Evolutionary conservation across 495 filamentous ascomycete species (phyloP).

Genomic region (Neurospora pannonica): DNA sequence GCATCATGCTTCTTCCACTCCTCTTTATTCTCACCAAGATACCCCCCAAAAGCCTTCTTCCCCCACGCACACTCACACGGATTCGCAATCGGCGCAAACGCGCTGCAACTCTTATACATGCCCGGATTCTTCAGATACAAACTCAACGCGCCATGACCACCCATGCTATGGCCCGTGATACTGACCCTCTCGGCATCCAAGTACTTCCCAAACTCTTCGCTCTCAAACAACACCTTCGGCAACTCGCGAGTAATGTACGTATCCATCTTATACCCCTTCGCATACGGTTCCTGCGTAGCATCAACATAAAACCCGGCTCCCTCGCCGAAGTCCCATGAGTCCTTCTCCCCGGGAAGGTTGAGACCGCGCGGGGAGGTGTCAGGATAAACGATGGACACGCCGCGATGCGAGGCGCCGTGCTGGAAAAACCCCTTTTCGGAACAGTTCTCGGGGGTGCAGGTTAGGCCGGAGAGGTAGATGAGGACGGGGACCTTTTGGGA

Average conservation of each 20-base stretch:
- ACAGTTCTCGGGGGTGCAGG: slow-evolving; percentile 93
- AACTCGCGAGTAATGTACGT: slow-evolving; percentile 79
- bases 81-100: slow-evolving; percentile 89
- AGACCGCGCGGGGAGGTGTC: slow-evolving; percentile 89
- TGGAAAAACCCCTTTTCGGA: slow-evolving; percentile 97
- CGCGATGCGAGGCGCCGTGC: slow-evolving; percentile 61
- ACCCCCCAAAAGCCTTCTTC: slow-evolving; percentile 86
- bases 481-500: slow-evolving; percentile 64
- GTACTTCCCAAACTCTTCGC: slow-evolving; percentile 44
- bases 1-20: slow-evolving; percentile 86
- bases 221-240: slow-evolving; percentile 63
- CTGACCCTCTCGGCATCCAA: slow-evolving; percentile 60
- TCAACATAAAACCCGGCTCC: slow-evolving; percentile 94
- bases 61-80: slow-evolving; percentile 85
- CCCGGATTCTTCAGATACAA: slow-evolving; percentile 85
- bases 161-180: slow-evolving; percentile 93
- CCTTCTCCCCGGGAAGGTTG: slow-evolving; percentile 69
- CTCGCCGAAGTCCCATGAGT: slow-evolving; percentile 79
- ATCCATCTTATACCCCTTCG: slow-evolving; percentile 80
- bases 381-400: slow-evolving; percentile 84
- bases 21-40: slow-evolving; percentile 60
- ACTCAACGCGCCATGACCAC: slow-evolving; percentile 89
- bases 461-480: slow-evolving; percentile 91
- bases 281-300: slow-evolving; percentile 68
- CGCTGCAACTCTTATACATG: slow-evolving; percentile 76